A percentile compares a stretch with the other conserved stretches of the same genome.
phyloP scores from a whole-genome alignment of 164 flowering plant genomes.

The Dillenia turbinata region DNA sequence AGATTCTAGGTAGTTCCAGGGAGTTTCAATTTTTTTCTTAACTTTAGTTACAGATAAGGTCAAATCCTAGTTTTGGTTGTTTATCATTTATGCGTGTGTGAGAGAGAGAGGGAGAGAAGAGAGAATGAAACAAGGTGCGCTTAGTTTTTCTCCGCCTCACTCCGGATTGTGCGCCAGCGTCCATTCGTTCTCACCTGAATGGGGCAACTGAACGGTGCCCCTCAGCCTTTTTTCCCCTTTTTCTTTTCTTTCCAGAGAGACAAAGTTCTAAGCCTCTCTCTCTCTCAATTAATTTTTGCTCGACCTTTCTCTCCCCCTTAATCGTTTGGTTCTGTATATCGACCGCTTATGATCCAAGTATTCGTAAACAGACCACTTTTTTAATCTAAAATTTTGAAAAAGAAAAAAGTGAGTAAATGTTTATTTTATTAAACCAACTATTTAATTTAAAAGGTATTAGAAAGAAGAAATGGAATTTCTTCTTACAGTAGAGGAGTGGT shows the following conservation, averaged over 20 bases:
- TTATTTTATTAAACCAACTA: too few species aligned
- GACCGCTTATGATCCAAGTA: too few species aligned
- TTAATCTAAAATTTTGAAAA: too few species aligned
- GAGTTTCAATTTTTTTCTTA: slow-evolving; percentile 13
- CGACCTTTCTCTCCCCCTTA: too few species aligned
- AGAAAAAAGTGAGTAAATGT: too few species aligned
- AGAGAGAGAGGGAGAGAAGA: slow-evolving; percentile 6
- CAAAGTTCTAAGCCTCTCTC: too few species aligned
- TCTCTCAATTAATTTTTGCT: too few species aligned
- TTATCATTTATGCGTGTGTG: neutral
- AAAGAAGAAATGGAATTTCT: too few species aligned
- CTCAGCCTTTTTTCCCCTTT: neutral
- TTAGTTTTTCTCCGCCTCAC: slow-evolving; percentile 24
- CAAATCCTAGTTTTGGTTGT: slow-evolving; percentile 15
- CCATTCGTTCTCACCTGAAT: slow-evolving; percentile 51
- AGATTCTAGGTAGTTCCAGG: slow-evolving; percentile 5
- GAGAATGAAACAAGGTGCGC: slow-evolving; percentile 16
- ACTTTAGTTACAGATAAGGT: slow-evolving; percentile 29
- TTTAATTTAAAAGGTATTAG: too few species aligned
- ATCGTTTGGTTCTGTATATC: too few species aligned
- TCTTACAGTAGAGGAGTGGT: too few species aligned
- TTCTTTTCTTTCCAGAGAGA: neutral
- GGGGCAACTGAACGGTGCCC: slow-evolving; percentile 50
- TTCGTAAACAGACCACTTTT: too few species aligned
- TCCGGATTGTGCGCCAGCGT: slow-evolving; percentile 50